A percentile compares a stretch with the other conserved stretches of the same genome.
Conservation (phyloP, 192 early-diverging fungal genomes). For the Backusella psychrophila region DNA sequence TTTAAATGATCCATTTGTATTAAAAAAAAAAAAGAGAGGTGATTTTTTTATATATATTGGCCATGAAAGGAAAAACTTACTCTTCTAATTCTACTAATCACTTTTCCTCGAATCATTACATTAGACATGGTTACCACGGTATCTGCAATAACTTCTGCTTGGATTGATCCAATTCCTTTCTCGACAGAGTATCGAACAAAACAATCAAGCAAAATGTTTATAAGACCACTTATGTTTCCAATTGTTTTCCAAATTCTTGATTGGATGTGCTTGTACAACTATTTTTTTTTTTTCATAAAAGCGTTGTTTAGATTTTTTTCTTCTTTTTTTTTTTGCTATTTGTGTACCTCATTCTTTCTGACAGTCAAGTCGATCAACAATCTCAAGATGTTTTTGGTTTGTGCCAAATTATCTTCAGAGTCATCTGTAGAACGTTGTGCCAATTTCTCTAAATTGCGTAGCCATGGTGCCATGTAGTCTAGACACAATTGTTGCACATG, state of each 20-base stretch:
- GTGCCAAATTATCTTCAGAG: slow-evolving; percentile 46
- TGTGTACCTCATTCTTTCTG: slow-evolving; percentile 51
- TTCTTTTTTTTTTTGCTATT: slow-evolving; percentile 41
- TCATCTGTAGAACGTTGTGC: slow-evolving; percentile 39
- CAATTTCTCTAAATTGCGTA: slow-evolving; percentile 69
- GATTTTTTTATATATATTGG: too few relatives aligned
- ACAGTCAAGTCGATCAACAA: slow-evolving; percentile 79
- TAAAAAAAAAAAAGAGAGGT: not conserved
- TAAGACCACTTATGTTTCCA: slow-evolving; percentile 70
- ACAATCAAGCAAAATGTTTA: slow-evolving; percentile 73
- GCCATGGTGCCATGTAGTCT: slow-evolving; percentile 89
- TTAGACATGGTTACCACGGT: slow-evolving; percentile 79
- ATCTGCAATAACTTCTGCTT: slow-evolving; percentile 81
- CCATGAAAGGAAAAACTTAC: slow-evolving; percentile 30
- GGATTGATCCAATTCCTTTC: slow-evolving; percentile 68
- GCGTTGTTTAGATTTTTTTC: slow-evolving; percentile 62
- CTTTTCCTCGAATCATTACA: slow-evolving; percentile 72
- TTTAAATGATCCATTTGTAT: slow-evolving; percentile 55
- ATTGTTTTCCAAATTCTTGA: slow-evolving; percentile 79
- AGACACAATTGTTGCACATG: slow-evolving; percentile 75
- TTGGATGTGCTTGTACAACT: slow-evolving; percentile 83
- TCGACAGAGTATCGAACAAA: slow-evolving; percentile 78
- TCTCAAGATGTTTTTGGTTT: slow-evolving; percentile 71
- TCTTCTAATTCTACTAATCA: slow-evolving; percentile 76
- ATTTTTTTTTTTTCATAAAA: slow-evolving; percentile 35